Conservation (phyloP, 352 stramenopile genomes). For the Blastocystis hominis region DNA sequence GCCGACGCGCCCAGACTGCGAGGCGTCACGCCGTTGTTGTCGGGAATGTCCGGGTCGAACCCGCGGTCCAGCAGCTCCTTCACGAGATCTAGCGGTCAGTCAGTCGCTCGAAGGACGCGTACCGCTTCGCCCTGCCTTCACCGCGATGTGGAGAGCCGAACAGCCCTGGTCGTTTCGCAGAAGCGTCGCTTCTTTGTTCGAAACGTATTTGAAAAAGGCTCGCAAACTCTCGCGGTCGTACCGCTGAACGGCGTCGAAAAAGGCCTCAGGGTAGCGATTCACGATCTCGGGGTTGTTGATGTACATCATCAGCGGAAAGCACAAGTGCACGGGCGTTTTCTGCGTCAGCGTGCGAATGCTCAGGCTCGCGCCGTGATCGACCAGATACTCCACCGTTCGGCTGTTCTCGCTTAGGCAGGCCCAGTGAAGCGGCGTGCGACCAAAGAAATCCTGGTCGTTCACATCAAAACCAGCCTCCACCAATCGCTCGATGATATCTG, state of each 20-base stretch:
- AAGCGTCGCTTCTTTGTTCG: background rate
- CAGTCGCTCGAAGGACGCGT: background rate
- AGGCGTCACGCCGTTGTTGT: background rate
- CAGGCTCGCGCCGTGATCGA: background rate
- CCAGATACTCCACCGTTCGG: background rate
- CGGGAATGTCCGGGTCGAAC: background rate
- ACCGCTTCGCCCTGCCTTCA: background rate
- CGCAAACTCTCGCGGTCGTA: background rate
- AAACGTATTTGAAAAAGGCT: background rate
- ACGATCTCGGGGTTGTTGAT: background rate
- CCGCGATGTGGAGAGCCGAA: background rate
- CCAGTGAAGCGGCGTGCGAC: background rate
- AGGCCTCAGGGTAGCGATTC: background rate
- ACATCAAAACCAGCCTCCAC: background rate
- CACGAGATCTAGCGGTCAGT: background rate
- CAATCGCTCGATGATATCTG: background rate
- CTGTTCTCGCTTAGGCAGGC: background rate
- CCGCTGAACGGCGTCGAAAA: background rate
- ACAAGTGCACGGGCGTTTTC: background rate
- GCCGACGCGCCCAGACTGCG: background rate
- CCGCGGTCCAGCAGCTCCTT: conserved; percentile 4
- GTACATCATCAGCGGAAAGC: background rate
- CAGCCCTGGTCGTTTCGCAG: background rate
- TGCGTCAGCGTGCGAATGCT: conserved; percentile 3
- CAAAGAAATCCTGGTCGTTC: conserved; percentile 13